Base-by-base conservation (phyloP, 108 stramenopile genomes). In the Cyclotella choctawhatcheeana region DNA sequence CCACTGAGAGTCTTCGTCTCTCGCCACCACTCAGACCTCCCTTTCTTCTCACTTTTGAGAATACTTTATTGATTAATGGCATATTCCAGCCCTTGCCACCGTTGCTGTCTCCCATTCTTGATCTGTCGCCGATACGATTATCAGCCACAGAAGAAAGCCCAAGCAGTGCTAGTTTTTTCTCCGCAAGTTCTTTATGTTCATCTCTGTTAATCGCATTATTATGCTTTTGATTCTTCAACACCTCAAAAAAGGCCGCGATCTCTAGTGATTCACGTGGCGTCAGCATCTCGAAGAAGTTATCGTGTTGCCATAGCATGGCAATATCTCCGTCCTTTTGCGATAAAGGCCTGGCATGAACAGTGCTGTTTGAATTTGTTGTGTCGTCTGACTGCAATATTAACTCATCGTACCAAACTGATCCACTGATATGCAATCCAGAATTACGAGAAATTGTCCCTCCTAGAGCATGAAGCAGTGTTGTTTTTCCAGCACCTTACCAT, bases 301-400 rank as follows among this genome's bases (percentile, higher is more conserved):
- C 91, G 51, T 89, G 66, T 75, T 96, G 95, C 44, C 86, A 79
- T 17, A 96, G 73, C 75, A 88, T 88, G 10, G 92, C 96, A 20
- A 93, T 84, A 24, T 87, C 88, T 20, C 86, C 90, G 8, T 71
- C 68, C 26, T 83, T 71, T 40, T 85, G 81, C 13, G 65, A 71
- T 17, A 86, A 63, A 37, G 67, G 60, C 35, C 51, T 35, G 45
- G 29, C 50, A 25, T 18, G 37, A 20, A 64, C 0, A 12, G 14
- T 56, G 50, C 14, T 25, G 26, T 21, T 7, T 17, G 27, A 6
- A 56, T 30, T 8, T 44, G n/a, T 34, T 10, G 53, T 56, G 22
- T 72, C 70, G 14, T 34, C 34, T 30, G 25, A 20, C 8, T 27
- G 17, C 16, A n/a, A n/a, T n/a, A n/a, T n/a, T n/a, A 35, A 24